These are phyloP conservation scores for Nannochloris sp. DNA, from an alignment of 139 green algal species.

Conservation along the genomic window DNA sequence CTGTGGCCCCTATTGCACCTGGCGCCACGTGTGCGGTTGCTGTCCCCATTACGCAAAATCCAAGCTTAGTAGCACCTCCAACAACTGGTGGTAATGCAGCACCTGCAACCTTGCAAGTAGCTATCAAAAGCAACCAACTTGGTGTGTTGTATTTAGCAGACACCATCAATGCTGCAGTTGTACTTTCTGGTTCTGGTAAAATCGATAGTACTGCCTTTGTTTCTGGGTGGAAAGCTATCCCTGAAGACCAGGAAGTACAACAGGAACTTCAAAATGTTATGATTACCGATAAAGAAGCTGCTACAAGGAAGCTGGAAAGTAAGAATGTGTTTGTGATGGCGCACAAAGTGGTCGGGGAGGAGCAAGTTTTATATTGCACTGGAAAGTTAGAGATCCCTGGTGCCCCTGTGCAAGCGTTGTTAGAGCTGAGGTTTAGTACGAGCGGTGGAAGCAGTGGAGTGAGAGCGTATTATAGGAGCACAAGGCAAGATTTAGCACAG, in stretches of 20 bases:
- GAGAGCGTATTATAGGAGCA: not conserved
- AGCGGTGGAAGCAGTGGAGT: not conserved
- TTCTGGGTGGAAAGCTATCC: constrained; percentile 35
- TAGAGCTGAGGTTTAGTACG: not conserved
- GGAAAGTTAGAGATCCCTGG: constrained; percentile 15
- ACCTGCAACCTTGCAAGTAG: constrained; percentile 46
- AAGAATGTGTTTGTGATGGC: constrained; percentile 58
- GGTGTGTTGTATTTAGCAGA: constrained; percentile 87
- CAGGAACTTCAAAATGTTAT: constrained; percentile 30
- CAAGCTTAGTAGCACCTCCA: constrained; percentile 35
- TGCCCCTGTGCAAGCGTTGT: not conserved
- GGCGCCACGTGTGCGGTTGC: constrained; percentile 14
- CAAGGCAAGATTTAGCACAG: not conserved
- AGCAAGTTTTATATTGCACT: constrained; percentile 57
- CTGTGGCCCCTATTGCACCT: constrained; percentile 33
- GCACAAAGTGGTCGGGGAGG: constrained; percentile 38
- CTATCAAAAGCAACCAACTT: constrained; percentile 71
- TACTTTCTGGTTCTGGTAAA: constrained; percentile 46
- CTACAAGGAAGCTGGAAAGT: constrained; percentile 37
- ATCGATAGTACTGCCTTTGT: constrained; percentile 46
- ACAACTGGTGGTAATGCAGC: not conserved
- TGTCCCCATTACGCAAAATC: constrained; percentile 44
- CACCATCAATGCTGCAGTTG: constrained; percentile 43
- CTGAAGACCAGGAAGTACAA: constrained; percentile 25
- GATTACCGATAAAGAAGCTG: not conserved